Conservation (phyloP, 2,329 filamentous ascomycete species). For the Neurospora sp. region DNA sequence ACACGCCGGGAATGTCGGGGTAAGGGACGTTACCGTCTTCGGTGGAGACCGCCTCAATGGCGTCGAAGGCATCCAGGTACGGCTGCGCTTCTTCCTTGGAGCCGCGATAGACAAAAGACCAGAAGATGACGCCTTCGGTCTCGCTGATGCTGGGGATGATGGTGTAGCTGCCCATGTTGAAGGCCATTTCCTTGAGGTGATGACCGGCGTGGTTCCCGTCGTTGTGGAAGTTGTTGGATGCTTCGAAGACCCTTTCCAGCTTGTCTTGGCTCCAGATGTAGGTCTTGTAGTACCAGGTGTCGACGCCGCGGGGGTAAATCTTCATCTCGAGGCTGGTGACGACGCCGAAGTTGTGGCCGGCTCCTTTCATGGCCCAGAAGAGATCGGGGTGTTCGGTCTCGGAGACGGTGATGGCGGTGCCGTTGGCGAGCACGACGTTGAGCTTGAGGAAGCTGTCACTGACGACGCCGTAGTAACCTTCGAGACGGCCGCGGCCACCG, state of each 20-base stretch:
- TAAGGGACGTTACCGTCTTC: conserved; percentile 29
- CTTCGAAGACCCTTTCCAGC: conserved; percentile 33
- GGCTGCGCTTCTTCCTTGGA: background rate
- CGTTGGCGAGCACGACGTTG: conserved; percentile 41
- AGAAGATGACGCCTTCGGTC: conserved; percentile 27
- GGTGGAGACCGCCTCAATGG: conserved; percentile 28
- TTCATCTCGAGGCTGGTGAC: conserved; percentile 36
- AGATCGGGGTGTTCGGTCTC: conserved; percentile 32
- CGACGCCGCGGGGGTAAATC: conserved; percentile 31
- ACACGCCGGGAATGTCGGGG: conserved; percentile 33
- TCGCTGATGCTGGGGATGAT: conserved; percentile 31
- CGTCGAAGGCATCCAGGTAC: conserved; percentile 33
- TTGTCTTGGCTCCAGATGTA: conserved; percentile 34
- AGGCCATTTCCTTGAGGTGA: conserved; percentile 18
- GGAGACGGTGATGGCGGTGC: conserved; percentile 27
- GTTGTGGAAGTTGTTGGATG: conserved; percentile 31
- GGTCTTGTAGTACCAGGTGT: conserved; percentile 29
- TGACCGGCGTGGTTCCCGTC: conserved; percentile 30
- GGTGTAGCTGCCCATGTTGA: conserved; percentile 41
- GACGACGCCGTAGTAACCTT: conserved; percentile 42
- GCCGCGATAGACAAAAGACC: background rate
- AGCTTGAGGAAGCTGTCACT: conserved; percentile 42
- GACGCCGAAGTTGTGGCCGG: conserved; percentile 49
- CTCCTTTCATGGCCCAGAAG: conserved; percentile 46
- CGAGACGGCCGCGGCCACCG: conserved; percentile 45